phyloP scores from a whole-genome alignment of 768 basidiomycete species.

The Pisolithus orientalis region DNA sequence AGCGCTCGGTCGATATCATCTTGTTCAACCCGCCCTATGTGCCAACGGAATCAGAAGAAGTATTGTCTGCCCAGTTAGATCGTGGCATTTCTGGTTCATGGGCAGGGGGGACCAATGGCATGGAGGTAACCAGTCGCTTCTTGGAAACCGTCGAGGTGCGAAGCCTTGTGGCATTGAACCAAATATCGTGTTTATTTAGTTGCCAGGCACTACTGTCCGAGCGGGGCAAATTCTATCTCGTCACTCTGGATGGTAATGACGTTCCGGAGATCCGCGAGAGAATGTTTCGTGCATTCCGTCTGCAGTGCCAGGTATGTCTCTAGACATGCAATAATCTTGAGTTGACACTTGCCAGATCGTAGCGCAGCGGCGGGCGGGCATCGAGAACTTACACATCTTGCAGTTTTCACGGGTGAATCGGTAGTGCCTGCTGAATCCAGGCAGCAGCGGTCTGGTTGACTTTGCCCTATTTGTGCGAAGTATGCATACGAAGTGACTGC shows the following conservation, averaged over 20 bases:
- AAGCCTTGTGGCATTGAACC: background rate
- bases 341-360: conserved; percentile 44
- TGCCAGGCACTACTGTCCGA: conserved; percentile 61
- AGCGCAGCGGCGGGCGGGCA: conserved; percentile 74
- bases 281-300: conserved; percentile 47
- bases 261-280: conserved; percentile 55
- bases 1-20: conserved; percentile 66
- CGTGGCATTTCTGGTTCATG: conserved; percentile 73
- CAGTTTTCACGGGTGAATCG: conserved; percentile 38
- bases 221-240: conserved; percentile 79
- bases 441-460: background rate
- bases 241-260: conserved; percentile 82
- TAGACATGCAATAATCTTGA: background rate
- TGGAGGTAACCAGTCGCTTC: conserved; percentile 73
- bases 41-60: conserved; percentile 71
- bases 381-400: conserved; percentile 72
- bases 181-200: background rate
- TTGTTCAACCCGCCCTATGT: conserved; percentile 97
- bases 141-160: conserved; percentile 51
- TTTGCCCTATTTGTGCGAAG: too few relatives aligned
- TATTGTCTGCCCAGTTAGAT: conserved; percentile 46
- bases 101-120: conserved; percentile 87
- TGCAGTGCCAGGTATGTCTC: conserved; percentile 57
- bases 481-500: too few relatives aligned
- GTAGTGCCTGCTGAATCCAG: background rate